Evolutionary conservation across 257 asterid species (phyloP).

Genomic region (Nicotiana noctiflora): DNA sequence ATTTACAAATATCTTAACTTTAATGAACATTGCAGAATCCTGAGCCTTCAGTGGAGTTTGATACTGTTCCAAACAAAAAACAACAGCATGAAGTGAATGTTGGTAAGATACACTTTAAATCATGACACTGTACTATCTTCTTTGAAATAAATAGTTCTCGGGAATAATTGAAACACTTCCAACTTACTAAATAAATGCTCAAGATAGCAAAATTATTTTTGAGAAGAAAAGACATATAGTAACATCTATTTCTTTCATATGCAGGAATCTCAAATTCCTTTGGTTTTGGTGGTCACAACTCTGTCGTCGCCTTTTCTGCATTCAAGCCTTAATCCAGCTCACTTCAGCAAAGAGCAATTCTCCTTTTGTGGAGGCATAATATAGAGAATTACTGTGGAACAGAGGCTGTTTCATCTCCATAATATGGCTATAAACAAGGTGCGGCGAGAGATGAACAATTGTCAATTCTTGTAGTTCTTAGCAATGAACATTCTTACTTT

Average conservation of each 20-base stretch:
- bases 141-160: background rate
- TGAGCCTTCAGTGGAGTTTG: slow-evolving; percentile 80
- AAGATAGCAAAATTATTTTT: background rate
- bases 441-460: background rate
- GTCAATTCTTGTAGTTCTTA: slow-evolving; percentile 11
- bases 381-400: background rate
- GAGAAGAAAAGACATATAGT: background rate
- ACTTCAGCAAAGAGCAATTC: slow-evolving; percentile 12
- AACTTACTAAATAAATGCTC: background rate
- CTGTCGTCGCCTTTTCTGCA: slow-evolving; percentile 65
- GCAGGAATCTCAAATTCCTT: slow-evolving; percentile 83
- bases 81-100: slow-evolving; percentile 77
- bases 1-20: background rate
- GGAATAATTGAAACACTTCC: background rate
- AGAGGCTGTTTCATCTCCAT: background rate
- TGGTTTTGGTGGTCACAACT: slow-evolving; percentile 87
- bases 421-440: slow-evolving; percentile 7
- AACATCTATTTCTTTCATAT: background rate
- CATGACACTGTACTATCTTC: background rate
- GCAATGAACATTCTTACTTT: slow-evolving; percentile 1
- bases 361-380: background rate
- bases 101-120: slow-evolving; percentile 40
- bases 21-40: slow-evolving; percentile 48
- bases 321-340: slow-evolving; percentile 50
- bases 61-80: slow-evolving; percentile 70